phyloP scores from a whole-genome alignment of 2,329 filamentous ascomycete species.

The Gaeumannomyces sp. region DNA sequence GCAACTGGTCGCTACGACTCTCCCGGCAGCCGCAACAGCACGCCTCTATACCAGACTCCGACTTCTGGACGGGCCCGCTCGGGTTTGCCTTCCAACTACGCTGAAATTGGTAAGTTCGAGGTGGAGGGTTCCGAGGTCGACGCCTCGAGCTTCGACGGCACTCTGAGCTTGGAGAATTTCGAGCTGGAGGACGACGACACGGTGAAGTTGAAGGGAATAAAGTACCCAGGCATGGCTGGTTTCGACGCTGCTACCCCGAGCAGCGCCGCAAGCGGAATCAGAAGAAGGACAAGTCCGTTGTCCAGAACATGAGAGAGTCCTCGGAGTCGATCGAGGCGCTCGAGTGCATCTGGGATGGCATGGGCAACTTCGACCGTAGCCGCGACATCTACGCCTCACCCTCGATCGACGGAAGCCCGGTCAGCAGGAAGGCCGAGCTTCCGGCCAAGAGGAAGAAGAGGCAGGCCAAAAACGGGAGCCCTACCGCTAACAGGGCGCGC shows the following conservation, averaged over 20 bases:
- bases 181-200: constrained; percentile 4
- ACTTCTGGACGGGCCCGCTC: constrained; percentile 16
- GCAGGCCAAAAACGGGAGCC: neutral
- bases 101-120: neutral
- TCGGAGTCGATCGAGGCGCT: constrained; percentile 58
- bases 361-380: constrained; percentile 42
- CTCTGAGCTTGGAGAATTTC: neutral
- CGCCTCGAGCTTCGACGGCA: neutral
- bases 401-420: constrained; percentile 42
- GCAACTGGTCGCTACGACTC: neutral
- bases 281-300: constrained; percentile 66
- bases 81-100: neutral
- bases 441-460: constrained; percentile 10
- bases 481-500: neutral
- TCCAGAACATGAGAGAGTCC: constrained; percentile 57
- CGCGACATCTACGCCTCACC: constrained; percentile 56
- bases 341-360: constrained; percentile 56
- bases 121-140: neutral
- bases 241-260: constrained; percentile 71
- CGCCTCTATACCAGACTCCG: constrained; percentile 17
- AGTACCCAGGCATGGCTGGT: constrained; percentile 73
- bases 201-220: constrained; percentile 61
- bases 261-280: constrained; percentile 73
- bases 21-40: neutral
- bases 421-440: constrained; percentile 7